Percentiles rank a stretch among this genome's conserved stretches.
phyloP scores from a whole-genome alignment of 2,329 filamentous ascomycete species.

The Penicillium griseofulvum region DNA sequence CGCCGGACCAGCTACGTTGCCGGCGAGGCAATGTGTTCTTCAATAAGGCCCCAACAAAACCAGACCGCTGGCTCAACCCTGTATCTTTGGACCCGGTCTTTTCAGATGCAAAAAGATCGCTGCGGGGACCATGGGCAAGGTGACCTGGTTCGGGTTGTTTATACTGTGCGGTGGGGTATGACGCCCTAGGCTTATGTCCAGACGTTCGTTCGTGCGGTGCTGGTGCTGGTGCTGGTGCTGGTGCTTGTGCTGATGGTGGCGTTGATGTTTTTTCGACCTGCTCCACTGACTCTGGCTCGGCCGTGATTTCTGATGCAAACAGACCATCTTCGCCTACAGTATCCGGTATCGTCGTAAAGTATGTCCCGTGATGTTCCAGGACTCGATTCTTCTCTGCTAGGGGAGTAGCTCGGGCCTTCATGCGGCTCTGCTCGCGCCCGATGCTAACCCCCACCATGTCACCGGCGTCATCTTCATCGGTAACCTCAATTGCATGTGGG shows the following conservation, averaged over 20 bases:
- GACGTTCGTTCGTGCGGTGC: neutral
- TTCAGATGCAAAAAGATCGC: slow-evolving; percentile 5
- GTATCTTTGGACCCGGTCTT: slow-evolving; percentile 17
- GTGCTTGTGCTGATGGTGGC: neutral
- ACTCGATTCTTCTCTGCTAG: slow-evolving; percentile 59
- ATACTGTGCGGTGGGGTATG: slow-evolving; percentile 8
- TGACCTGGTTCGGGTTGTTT: slow-evolving; percentile 5
- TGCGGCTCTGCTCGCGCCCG: slow-evolving; percentile 54
- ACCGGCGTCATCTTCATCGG: slow-evolving; percentile 36
- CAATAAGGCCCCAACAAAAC: slow-evolving; percentile 36
- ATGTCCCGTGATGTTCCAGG: slow-evolving; percentile 50
- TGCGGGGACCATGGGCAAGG: slow-evolving; percentile 16
- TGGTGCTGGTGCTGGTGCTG: neutral
- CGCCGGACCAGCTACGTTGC: slow-evolving; percentile 38
- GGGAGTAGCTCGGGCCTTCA: slow-evolving; percentile 57
- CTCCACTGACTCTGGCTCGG: slow-evolving; percentile 32
- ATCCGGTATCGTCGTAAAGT: slow-evolving; percentile 47
- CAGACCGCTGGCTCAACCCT: slow-evolving; percentile 20
- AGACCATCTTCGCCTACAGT: slow-evolving; percentile 29
- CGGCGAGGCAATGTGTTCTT: slow-evolving; percentile 34
- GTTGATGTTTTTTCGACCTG: neutral
- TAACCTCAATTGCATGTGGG: slow-evolving; percentile 17
- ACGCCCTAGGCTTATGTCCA: slow-evolving; percentile 8
- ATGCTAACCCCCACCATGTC: slow-evolving; percentile 59
- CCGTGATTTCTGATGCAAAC: slow-evolving; percentile 31